Percentiles rank a stretch among this genome's conserved stretches.
phyloP scores from a whole-genome alignment of 352 stramenopile genomes.

The Globisporangium irregulare region DNA sequence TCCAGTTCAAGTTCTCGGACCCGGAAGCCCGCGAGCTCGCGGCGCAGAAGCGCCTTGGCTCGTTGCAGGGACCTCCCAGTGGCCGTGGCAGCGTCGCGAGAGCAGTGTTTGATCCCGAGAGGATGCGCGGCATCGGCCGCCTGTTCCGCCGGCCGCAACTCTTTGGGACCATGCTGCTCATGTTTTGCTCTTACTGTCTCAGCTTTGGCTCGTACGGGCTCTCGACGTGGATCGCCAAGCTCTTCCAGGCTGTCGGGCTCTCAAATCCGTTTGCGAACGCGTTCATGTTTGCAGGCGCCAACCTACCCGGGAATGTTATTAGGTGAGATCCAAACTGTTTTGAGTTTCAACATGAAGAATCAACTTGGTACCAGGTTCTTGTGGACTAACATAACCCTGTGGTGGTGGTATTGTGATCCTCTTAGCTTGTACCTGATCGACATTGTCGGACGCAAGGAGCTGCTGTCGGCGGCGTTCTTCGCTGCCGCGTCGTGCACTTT shows the following conservation, averaged over 20 bases:
- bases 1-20: slow-evolving; percentile 70
- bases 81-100: slow-evolving; percentile 53
- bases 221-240: slow-evolving; percentile 92
- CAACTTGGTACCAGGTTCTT: background rate
- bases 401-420: background rate
- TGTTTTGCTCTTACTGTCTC: slow-evolving; percentile 66
- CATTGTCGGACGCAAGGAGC: slow-evolving; percentile 58
- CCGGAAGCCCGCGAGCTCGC: slow-evolving; percentile 25
- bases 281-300: slow-evolving; percentile 89
- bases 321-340: slow-evolving; percentile 30
- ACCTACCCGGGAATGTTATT: slow-evolving; percentile 90
- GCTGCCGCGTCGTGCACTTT: slow-evolving; percentile 60
- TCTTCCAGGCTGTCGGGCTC: slow-evolving; percentile 88
- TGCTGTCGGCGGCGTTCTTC: slow-evolving; percentile 70
- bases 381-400: slow-evolving; percentile 2
- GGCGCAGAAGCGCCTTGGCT: background rate
- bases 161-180: slow-evolving; percentile 53
- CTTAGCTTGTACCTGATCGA: slow-evolving; percentile 67
- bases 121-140: slow-evolving; percentile 35
- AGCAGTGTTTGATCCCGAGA: slow-evolving; percentile 65
- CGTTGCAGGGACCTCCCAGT: background rate
- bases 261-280: slow-evolving; percentile 91
- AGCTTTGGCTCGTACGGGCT: slow-evolving; percentile 92
- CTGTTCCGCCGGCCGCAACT: slow-evolving; percentile 50
- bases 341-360: background rate